Evolutionary conservation across 2,329 filamentous ascomycete species (phyloP).

Genomic region (Emericellopsis atlantica): DNA sequence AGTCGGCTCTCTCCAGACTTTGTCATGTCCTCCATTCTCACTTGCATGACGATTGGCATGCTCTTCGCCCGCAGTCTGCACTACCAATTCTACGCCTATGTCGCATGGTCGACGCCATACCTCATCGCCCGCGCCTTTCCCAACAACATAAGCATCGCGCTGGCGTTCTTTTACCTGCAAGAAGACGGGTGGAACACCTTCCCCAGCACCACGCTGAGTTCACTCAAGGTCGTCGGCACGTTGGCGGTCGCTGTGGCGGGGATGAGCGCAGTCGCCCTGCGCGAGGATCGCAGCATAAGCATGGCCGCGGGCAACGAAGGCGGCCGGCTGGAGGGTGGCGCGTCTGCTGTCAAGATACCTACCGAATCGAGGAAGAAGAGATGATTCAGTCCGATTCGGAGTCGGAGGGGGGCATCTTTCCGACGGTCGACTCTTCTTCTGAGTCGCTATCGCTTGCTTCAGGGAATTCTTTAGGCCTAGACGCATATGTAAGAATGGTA

Average conservation of each 20-base stretch:
- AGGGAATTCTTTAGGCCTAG: constrained; percentile 68
- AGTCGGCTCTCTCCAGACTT: constrained; percentile 55
- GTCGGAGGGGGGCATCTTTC: constrained; percentile 74
- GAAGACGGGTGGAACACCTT: constrained; percentile 94
- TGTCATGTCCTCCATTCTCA: constrained; percentile 64
- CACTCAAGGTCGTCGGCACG: constrained; percentile 52
- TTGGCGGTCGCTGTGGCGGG: constrained; percentile 42
- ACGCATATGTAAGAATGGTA: neutral
- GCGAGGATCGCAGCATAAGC: too few relatives aligned
- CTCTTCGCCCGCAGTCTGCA: constrained; percentile 81
- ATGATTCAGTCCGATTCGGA: constrained; percentile 52
- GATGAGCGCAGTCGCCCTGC: too few relatives aligned
- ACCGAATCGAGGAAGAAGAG: constrained; percentile 16
- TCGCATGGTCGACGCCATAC: constrained; percentile 81
- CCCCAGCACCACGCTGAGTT: constrained; percentile 55
- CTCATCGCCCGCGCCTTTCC: constrained; percentile 69
- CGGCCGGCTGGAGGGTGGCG: too few relatives aligned
- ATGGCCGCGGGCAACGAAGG: too few relatives aligned
- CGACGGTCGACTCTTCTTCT: constrained; percentile 67
- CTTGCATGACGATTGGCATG: constrained; percentile 66
- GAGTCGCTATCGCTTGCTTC: constrained; percentile 55
- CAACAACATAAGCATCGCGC: constrained; percentile 50
- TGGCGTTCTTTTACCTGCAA: constrained; percentile 61
- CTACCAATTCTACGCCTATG: constrained; percentile 91
- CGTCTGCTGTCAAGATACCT: too few relatives aligned